Conservation (phyloP, 331 rosid species). For the Ulmus americana region DNA sequence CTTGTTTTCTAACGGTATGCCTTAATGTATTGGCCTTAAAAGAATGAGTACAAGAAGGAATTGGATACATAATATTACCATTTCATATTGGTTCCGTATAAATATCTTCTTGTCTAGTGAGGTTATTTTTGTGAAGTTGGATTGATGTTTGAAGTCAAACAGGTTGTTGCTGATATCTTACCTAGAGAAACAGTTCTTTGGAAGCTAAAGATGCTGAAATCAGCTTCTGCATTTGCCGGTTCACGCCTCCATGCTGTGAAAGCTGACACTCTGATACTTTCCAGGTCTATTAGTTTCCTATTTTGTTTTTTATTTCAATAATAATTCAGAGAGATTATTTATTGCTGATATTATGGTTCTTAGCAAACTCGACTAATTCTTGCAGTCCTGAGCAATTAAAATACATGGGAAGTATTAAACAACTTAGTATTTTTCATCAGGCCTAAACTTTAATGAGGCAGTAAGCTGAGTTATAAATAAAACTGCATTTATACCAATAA, state of each 20-base stretch:
- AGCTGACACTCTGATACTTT: conserved; percentile 69
- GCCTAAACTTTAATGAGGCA: not conserved
- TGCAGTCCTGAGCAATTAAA: not conserved
- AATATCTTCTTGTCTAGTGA: not conserved
- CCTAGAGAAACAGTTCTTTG: conserved; percentile 72
- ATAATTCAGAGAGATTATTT: conserved; percentile 2
- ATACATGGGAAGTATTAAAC: not conserved
- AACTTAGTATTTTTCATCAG: not conserved
- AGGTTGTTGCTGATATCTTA: conserved; percentile 69
- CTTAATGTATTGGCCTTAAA: not conserved
- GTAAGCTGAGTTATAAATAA: not conserved
- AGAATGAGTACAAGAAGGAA: not conserved
- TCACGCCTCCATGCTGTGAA: conserved; percentile 70
- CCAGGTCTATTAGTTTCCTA: conserved; percentile 46
- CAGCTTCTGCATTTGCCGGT: conserved; percentile 65
- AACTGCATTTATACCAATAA: not conserved
- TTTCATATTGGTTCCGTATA: not conserved
- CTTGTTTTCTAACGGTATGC: not conserved
- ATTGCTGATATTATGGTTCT: not conserved
- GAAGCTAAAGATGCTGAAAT: conserved; percentile 68
- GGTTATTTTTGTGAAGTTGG: conserved; percentile 16
- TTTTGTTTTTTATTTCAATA: not conserved
- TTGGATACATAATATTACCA: not conserved
- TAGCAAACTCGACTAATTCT: not conserved
- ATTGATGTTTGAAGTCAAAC: conserved; percentile 27